Conservation (phyloP, 768 basidiomycete species). For the Suillus discolor region DNA sequence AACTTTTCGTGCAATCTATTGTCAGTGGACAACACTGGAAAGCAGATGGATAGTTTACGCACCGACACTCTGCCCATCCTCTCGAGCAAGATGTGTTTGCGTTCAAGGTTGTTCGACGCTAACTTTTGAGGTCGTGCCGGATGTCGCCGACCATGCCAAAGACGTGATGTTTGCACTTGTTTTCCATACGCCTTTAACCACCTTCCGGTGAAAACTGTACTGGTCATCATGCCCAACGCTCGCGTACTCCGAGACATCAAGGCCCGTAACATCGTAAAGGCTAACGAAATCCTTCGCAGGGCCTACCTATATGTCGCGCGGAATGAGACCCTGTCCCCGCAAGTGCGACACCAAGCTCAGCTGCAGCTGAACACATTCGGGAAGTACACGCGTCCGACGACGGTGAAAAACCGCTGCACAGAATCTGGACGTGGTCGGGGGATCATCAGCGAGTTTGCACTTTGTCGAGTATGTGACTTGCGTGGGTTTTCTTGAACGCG, state of each 20-base stretch:
- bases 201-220: neutral
- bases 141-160: slow-evolving; percentile 7
- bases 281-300: slow-evolving; percentile 80
- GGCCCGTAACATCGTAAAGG: slow-evolving; percentile 68
- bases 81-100: neutral
- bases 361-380: slow-evolving; percentile 89
- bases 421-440: slow-evolving; percentile 88
- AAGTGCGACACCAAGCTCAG: slow-evolving; percentile 92
- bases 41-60: neutral
- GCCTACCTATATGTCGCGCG: slow-evolving; percentile 94
- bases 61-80: slow-evolving; percentile 30
- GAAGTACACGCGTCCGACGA: slow-evolving; percentile 79
- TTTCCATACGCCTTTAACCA: slow-evolving; percentile 14
- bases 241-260: slow-evolving; percentile 78
- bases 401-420: slow-evolving; percentile 86
- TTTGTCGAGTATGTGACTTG: slow-evolving; percentile 65
- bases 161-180: slow-evolving; percentile 24
- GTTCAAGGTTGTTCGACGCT: slow-evolving; percentile 3
- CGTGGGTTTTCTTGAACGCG: neutral
- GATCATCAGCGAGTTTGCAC: slow-evolving; percentile 84
- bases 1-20: slow-evolving; percentile 17
- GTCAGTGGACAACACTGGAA: neutral
- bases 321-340: slow-evolving; percentile 85
- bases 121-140: slow-evolving; percentile 10
- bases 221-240: slow-evolving; percentile 40